phyloP scores from a whole-genome alignment of 495 filamentous ascomycete genomes.

The Tuber calosporum region DNA sequence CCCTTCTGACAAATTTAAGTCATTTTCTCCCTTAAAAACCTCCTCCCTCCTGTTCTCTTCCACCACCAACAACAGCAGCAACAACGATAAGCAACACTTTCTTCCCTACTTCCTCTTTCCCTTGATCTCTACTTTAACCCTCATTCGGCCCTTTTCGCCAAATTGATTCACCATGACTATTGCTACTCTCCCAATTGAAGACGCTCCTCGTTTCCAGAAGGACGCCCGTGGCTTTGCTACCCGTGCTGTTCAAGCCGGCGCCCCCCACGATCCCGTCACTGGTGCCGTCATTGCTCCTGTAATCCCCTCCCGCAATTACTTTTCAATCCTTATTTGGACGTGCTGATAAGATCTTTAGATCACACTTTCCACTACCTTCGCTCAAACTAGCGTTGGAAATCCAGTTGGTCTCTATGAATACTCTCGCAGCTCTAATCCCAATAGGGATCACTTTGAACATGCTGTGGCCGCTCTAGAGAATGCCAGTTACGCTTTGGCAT shows the following conservation, averaged over 20 bases:
- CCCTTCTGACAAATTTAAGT: not conserved
- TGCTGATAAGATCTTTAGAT: constrained; percentile 52
- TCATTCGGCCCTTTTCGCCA: not conserved
- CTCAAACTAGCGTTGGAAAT: constrained; percentile 72
- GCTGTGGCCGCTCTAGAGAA: constrained; percentile 88
- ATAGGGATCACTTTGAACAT: constrained; percentile 85
- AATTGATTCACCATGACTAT: constrained; percentile 21
- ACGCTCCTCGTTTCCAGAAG: constrained; percentile 33
- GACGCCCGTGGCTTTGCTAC: constrained; percentile 62
- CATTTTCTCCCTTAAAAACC: not conserved
- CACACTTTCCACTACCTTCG: constrained; percentile 90
- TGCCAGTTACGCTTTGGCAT: constrained; percentile 87
- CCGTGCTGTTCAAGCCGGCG: constrained; percentile 84
- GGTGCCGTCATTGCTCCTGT: constrained; percentile 90
- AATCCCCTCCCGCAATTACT: constrained; percentile 30
- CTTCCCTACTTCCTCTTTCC: not conserved
- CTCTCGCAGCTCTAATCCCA: constrained; percentile 83
- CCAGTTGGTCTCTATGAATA: constrained; percentile 88
- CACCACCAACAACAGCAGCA: not conserved
- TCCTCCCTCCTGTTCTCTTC: not conserved
- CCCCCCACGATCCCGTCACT: constrained; percentile 80
- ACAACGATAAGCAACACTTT: not conserved
- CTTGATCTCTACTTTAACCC: not conserved
- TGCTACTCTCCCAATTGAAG: constrained; percentile 22
- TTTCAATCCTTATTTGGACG: not conserved